Base-by-base conservation (phyloP, 345 rosid species). In the Gossypium stocksii region DNA sequence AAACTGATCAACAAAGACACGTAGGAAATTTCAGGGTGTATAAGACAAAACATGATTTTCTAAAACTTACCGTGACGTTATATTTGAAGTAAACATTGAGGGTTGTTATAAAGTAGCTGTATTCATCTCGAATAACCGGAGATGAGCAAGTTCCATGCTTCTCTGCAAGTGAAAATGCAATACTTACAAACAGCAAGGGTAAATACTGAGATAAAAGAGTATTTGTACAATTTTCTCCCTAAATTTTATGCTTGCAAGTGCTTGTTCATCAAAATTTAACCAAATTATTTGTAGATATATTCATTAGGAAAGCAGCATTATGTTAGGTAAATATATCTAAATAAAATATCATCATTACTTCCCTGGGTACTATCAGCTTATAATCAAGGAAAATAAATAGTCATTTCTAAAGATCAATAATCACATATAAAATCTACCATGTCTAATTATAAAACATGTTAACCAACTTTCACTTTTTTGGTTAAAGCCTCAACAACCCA, bases 71-170 rank as follows among this genome's bases (percentile, higher is more conserved):
- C 3, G 95, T 94, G 79, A 94, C 85, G 77, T 94, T 94, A 66
- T 92, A 83, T 84, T 94, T 92, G 61, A 87, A 84, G 89, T 88
- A 94, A 73, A 94, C 61, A 80, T 92, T 91, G 77, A 94, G 84
- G 17, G 89, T 77, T 20, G 93, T 76, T 56, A 86, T 25, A 77
- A 94, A 94, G 79, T 92, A 94, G 81, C 19, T 87, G 80, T 91
- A 89, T 80, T 94, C 97, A 81, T 94, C 97, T 49, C 53, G 76
- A 72, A 82, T 25, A 63, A 92, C 97, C 53, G 97, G 90, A 83
- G 67, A 83, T 51, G 93, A 88, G 78, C 98, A 94, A 75, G 97
- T 94, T 66, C 98, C 98, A 64, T 94, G 98, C 83, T 92, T 94
- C 91, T 94, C 98, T 94, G 92, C 82, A 83, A 73, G 77, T 57